Base-by-base conservation (phyloP, 306 rosid species). In the Lathyrus oleraceus region DNA sequence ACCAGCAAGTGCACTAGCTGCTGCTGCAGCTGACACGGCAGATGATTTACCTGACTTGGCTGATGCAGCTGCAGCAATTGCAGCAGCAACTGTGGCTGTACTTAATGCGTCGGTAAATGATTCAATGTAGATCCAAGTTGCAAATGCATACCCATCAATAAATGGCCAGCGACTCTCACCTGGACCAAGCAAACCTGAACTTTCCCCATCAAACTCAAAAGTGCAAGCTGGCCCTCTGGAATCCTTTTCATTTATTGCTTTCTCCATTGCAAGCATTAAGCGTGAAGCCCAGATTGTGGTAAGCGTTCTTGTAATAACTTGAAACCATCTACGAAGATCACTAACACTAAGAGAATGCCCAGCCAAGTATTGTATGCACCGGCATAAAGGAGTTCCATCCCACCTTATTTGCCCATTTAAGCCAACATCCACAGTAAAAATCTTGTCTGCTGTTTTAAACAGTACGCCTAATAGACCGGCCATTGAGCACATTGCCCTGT, bases 1-100 rank as follows among this genome's bases (percentile, higher is more conserved):
- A 66, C 97, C 99, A 53, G 97, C 95, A 66, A 94, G 99, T 38
- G 97, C 99, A 81, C 99, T 91, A 69, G 99, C 99, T 53, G 99
- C 99, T 11, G 99, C 99, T 36, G 99, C 99, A 79, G 99, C 97
- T 25, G 99, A 91, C 96, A 94, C 86, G 60, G 97, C 99, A 47
- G 99, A 94, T 16, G 99, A 88, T 79, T 90, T 94, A 65, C 99
- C 99, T 2, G 99, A 91, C 76, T 78, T 94, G 13, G 96, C 99
- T 1, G 96, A 92, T 39, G 95, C 97, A 36, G 99, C 97, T 25
- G 97, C 97, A 56, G 99, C 99, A 78, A 94, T 94, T 51, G 99
- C 99, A 62, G 99, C 99, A 32, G 99, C 99, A 66, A 96, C 99
- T 27, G 99, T 94, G 59, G 99, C 99, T 63, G 97, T 84, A 76